Percentiles rank a stretch among this genome's conserved stretches.
These are phyloP conservation scores for Calocybe cyanea DNA, from an alignment of 768 basidiomycete species.

Conservation along the genomic window DNA sequence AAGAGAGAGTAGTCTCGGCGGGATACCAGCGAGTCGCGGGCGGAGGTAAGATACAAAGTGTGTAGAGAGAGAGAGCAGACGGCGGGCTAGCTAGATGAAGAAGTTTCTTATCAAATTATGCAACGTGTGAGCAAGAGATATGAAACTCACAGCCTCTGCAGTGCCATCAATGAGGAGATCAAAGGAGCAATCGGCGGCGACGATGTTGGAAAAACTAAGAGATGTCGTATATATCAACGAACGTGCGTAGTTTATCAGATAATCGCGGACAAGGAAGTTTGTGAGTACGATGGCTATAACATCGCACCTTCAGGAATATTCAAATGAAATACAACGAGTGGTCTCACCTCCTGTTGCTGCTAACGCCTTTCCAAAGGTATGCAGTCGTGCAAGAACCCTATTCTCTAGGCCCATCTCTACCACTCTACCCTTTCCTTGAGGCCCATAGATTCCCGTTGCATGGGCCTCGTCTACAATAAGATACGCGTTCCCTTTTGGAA, in stretches of 20 bases:
- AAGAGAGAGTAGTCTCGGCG: constrained; percentile 32
- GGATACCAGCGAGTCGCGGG: constrained; percentile 29
- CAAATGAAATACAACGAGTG: constrained; percentile 8
- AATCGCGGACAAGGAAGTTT: constrained; percentile 68
- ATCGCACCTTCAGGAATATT: too few relatives aligned
- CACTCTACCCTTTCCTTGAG: constrained; percentile 71
- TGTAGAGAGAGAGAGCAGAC: constrained; percentile 42
- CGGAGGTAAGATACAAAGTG: constrained; percentile 33
- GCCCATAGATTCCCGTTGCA: constrained; percentile 86
- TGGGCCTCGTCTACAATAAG: constrained; percentile 93
- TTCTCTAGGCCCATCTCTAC: constrained; percentile 64
- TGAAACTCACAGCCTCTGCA: constrained; percentile 47
- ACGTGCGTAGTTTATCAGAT: constrained; percentile 89
- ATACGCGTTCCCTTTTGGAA: constrained; percentile 63
- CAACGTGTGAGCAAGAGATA: not conserved
- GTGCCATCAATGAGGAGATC: constrained; percentile 72
- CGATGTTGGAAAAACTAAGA: constrained; percentile 68
- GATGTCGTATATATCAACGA: constrained; percentile 91
- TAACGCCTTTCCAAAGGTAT: constrained; percentile 93
- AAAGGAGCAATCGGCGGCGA: constrained; percentile 74
- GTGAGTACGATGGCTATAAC: constrained; percentile 70
- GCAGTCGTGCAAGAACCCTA: constrained; percentile 71
- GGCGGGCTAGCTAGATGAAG: constrained; percentile 24
- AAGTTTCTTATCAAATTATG: not conserved
- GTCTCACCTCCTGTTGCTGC: constrained; percentile 78